These are phyloP conservation scores for Carex myosuroides DNA, from an alignment of 176 grass and related monocot genomes.

Conservation along the genomic window DNA sequence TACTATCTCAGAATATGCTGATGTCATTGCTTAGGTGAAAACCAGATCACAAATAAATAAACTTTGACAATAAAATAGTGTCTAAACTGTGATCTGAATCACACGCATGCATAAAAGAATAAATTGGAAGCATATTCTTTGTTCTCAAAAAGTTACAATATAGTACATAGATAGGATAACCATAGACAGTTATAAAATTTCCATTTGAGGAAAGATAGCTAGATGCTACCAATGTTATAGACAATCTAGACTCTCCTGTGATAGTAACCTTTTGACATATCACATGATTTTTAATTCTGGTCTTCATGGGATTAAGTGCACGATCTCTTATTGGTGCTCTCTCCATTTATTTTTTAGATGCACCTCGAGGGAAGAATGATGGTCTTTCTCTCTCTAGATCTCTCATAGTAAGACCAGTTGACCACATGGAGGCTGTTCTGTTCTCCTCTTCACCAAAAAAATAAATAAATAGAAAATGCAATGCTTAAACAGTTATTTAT, in stretches of 20 bases:
- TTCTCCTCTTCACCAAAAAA: neutral
- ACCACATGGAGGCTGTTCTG: conserved; percentile 4
- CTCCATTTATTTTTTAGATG: conserved; percentile 20
- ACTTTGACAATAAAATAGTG: conserved; percentile 23
- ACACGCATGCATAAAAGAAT: conserved; percentile 26
- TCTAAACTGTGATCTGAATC: conserved; percentile 28
- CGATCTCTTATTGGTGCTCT: conserved; percentile 18
- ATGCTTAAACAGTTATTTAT: neutral
- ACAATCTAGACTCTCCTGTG: neutral
- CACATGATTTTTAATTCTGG: conserved; percentile 20
- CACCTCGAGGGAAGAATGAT: conserved; percentile 29
- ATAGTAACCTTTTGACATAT: conserved; percentile 17
- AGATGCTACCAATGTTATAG: neutral
- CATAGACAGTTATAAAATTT: conserved; percentile 26
- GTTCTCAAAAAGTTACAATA: conserved; percentile 2
- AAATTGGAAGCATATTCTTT: conserved; percentile 7
- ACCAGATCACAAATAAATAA: conserved; percentile 9
- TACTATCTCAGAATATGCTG: neutral
- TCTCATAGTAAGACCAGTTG: neutral
- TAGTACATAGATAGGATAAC: conserved; percentile 14
- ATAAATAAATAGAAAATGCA: neutral
- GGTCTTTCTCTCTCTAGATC: conserved; percentile 8
- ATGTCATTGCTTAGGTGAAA: conserved; percentile 28
- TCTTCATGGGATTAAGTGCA: conserved; percentile 3
- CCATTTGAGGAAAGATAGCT: conserved; percentile 30